phyloP scores from a whole-genome alignment of 768 basidiomycete species.

The Suillus weaverae region DNA sequence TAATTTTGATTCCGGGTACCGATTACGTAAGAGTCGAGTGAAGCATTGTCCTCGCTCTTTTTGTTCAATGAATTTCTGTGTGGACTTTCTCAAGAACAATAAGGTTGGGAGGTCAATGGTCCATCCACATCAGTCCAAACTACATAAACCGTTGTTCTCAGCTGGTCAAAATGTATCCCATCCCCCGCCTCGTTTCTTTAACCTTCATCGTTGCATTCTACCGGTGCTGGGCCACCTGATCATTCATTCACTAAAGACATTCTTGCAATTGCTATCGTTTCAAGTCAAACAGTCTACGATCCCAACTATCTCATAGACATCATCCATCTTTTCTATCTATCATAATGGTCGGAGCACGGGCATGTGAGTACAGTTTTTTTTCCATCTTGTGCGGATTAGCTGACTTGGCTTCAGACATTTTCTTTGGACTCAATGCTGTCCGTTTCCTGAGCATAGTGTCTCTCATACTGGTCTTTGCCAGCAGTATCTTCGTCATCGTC shows the following conservation, averaged over 20 bases:
- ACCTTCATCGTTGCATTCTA: conserved; percentile 11
- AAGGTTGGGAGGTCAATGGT: conserved; percentile 19
- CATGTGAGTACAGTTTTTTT: conserved; percentile 39
- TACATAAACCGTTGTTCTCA: conserved; percentile 23
- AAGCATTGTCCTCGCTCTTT: conserved; percentile 14
- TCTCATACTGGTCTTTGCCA: conserved; percentile 77
- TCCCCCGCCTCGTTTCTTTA: conserved; percentile 9
- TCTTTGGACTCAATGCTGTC: conserved; percentile 77
- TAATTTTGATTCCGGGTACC: conserved; percentile 9
- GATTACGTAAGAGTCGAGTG: conserved; percentile 6
- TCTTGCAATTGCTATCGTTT: conserved; percentile 11
- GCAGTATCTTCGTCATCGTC: conserved; percentile 72
- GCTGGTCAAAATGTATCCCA: conserved; percentile 7
- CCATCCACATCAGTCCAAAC: conserved; percentile 1
- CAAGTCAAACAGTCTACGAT: background rate
- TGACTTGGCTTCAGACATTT: conserved; percentile 43
- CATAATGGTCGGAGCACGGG: conserved; percentile 36
- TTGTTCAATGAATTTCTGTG: conserved; percentile 5
- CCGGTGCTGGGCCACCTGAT: conserved; percentile 35
- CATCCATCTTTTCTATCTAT: background rate
- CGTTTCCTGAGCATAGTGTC: conserved; percentile 79
- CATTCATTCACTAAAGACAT: conserved; percentile 18
- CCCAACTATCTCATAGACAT: background rate
- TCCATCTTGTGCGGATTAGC: background rate
- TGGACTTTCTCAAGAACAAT: conserved; percentile 31